Evolutionary conservation across 805 yeast species (phyloP).

Genomic region (Saturnispora galanensis): DNA sequence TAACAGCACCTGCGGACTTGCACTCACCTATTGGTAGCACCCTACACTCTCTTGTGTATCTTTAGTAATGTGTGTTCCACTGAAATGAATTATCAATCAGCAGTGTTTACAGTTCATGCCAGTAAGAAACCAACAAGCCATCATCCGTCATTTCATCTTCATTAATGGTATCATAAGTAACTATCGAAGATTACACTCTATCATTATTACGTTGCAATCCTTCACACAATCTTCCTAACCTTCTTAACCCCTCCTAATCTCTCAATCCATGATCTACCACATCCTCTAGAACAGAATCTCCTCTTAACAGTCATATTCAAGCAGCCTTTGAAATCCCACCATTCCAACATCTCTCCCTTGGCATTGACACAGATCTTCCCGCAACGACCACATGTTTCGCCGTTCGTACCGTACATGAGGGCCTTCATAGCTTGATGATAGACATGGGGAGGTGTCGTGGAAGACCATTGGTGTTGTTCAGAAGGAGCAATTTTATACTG

Average conservation of each 20-base stretch:
- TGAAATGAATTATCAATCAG: too few species aligned
- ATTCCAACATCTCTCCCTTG: slow-evolving; percentile 48
- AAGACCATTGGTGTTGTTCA: slow-evolving; percentile 47
- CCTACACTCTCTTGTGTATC: too few species aligned
- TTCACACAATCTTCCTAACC: slow-evolving; percentile 7
- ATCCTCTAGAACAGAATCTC: slow-evolving; percentile 45
- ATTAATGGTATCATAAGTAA: too few species aligned
- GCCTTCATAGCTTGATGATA: slow-evolving; percentile 42
- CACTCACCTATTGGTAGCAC: too few species aligned
- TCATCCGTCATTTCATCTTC: too few species aligned
- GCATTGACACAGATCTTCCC: slow-evolving; percentile 40
- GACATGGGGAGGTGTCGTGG: slow-evolving; percentile 33
- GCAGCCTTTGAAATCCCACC: slow-evolving; percentile 56
- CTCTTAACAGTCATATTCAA: slow-evolving; percentile 41
- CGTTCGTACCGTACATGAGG: slow-evolving; percentile 39
- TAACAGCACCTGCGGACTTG: too few species aligned
- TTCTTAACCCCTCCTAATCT: slow-evolving; percentile 8
- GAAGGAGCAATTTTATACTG: slow-evolving; percentile 42
- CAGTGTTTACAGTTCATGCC: too few species aligned
- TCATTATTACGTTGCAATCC: too few species aligned
- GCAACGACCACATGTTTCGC: slow-evolving; percentile 47
- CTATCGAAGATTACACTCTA: too few species aligned
- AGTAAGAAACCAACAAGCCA: too few species aligned
- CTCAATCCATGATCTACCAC: slow-evolving; percentile 30
- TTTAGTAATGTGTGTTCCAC: too few species aligned